These are phyloP conservation scores for Chlamydomonas schloesseri DNA, from an alignment of 139 green algal species.

Conservation along the genomic window DNA sequence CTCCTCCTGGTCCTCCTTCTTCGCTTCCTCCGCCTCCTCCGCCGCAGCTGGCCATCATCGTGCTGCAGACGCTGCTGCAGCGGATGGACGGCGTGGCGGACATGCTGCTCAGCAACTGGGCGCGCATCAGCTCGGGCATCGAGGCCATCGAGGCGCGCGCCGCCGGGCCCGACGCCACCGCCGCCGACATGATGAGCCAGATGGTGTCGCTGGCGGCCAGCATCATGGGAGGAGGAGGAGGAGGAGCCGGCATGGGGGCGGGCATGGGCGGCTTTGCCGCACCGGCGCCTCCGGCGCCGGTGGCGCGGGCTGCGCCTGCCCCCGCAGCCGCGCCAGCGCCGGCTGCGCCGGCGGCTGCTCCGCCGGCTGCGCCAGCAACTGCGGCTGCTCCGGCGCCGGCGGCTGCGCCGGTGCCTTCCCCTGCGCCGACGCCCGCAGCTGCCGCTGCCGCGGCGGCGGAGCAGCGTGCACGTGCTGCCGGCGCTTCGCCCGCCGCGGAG, in stretches of 20 bases:
- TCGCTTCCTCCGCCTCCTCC: background rate
- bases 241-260: background rate
- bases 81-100: conserved; percentile 27
- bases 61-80: conserved; percentile 31
- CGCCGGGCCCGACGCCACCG: background rate
- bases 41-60: conserved; percentile 18
- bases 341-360: background rate
- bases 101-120: conserved; percentile 18
- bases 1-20: background rate
- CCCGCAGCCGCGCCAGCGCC: background rate
- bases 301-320: too few relatives aligned
- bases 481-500: background rate
- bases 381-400: background rate
- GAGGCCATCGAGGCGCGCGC: background rate
- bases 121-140: background rate
- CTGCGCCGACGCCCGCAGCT: background rate
- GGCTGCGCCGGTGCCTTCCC: background rate
- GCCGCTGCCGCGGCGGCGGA: background rate
- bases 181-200: conserved; percentile 17
- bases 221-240: background rate
- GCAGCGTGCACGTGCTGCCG: background rate
- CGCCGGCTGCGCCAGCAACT: background rate
- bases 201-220: conserved; percentile 21
- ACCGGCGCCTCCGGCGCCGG: too few relatives aligned
- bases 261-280: too few relatives aligned